These are phyloP conservation scores for Alternaria rosae DNA, from an alignment of 2,329 filamentous ascomycete genomes.

Conservation along the genomic window DNA sequence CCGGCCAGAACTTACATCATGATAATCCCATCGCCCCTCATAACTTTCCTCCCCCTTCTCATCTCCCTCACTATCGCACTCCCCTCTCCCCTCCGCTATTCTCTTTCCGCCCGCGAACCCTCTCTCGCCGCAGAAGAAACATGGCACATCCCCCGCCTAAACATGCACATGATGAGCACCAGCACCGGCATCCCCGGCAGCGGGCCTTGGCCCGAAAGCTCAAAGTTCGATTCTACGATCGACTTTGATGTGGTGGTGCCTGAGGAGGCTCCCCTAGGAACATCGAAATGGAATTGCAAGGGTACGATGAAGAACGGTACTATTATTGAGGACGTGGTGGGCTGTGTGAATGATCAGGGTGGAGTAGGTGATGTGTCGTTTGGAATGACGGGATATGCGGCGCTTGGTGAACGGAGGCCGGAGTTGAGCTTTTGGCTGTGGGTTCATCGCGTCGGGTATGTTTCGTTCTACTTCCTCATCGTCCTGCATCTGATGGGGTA, in stretches of 20 bases:
- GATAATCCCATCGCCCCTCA: neutral
- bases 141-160: conserved; percentile 31
- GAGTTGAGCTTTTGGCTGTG: conserved; percentile 20
- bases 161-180: conserved; percentile 39
- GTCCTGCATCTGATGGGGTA: neutral
- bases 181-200: conserved; percentile 31
- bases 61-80: conserved; percentile 2
- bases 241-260: conserved; percentile 29
- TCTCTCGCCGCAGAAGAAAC: neutral
- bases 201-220: conserved; percentile 25
- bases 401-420: neutral
- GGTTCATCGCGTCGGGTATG: neutral
- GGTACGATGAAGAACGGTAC: conserved; percentile 21
- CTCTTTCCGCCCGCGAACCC: neutral
- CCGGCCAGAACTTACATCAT: neutral
- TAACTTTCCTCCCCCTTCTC: neutral
- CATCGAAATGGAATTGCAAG: conserved; percentile 12
- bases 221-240: conserved; percentile 32
- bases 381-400: conserved; percentile 1
- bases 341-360: neutral
- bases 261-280: neutral
- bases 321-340: conserved; percentile 1
- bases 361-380: neutral
- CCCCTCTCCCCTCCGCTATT: neutral
- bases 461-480: neutral